Evolutionary conservation across 768 basidiomycete genomes (phyloP), one percentile per base, ranked within the genome.

Genomic region (Phaeolepiota aurea): DNA sequence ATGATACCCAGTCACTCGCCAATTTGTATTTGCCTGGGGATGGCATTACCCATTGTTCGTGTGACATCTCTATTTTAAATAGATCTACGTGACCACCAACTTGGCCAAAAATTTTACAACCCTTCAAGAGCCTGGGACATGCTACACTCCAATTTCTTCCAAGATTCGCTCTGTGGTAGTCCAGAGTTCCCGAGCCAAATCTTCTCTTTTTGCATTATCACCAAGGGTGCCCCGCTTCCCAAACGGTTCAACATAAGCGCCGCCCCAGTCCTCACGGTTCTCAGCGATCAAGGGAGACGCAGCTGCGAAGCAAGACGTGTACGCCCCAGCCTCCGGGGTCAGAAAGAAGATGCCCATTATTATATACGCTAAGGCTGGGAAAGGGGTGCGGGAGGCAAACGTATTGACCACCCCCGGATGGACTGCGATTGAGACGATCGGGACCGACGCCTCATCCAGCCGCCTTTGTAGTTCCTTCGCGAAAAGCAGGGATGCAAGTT

Each of bases 401-500:
- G 59, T 64, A 41, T 61, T 58, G 37, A 66, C 59, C 13, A 46
- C 46, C 11, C 66, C 65, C 2, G 63, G 66, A 37, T 65, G 55
- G 11, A 62, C 48, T 16, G 63, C 46, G 20, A 63, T 55, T 35
- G 53, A 57, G 4, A 56, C 51, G 34, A 68, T 64, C 5, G 57
- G 49, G 25, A 54, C 43, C 2, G 51, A 46, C 2, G 50, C 45
- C 4, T 45, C 52, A 23, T 65, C 58, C 13, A 77, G 54, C 18
- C 50, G 64, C 10, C 60, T 61, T 40, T 77, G 75, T 13, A 79
- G 56, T 45, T 71, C 66, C 16, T 61, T 61, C 1, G 62, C 63
- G 36, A 65, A 74, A 3, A 77, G 59, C 12, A 67, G 47, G 31
- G 61, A 61, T 5, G 66, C 64, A 23, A 79, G 56, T 49, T 79